Conservation (phyloP, 306 rosid species). For the Fagus sylvatica region DNA sequence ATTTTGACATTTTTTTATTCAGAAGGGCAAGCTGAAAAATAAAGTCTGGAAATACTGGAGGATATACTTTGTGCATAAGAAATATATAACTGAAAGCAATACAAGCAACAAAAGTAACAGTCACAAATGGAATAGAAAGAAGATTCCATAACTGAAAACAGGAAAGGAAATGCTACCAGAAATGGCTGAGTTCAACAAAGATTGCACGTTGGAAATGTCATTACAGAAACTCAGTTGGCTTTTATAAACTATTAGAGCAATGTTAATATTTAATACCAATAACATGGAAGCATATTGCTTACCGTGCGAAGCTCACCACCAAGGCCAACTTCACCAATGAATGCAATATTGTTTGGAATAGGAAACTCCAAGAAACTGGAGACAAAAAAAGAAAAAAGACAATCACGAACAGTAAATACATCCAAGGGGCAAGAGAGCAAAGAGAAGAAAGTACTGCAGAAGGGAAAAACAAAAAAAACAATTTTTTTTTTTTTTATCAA, state of each 20-base stretch:
- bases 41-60: neutral
- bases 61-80: neutral
- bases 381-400: neutral
- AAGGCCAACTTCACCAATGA: slow-evolving; percentile 94
- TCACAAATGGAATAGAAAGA: slow-evolving; percentile 1
- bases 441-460: neutral
- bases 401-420: neutral
- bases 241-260: slow-evolving; percentile 14
- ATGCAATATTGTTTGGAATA: slow-evolving; percentile 72
- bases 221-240: slow-evolving; percentile 2
- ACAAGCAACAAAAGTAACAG: neutral
- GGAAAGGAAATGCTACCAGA: neutral
- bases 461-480: neutral
- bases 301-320: slow-evolving; percentile 94
- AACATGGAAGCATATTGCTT: slow-evolving; percentile 31
- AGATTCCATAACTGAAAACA: slow-evolving; percentile 2
- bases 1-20: no score
- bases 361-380: slow-evolving; percentile 89
- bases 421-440: neutral
- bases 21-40: no score
- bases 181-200: neutral
- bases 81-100: neutral
- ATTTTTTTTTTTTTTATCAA: neutral
- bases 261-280: neutral
- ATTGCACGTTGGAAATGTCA: neutral